phyloP scores from a whole-genome alignment of 2,329 filamentous ascomycete genomes.

The Hypomyces rosellus region DNA sequence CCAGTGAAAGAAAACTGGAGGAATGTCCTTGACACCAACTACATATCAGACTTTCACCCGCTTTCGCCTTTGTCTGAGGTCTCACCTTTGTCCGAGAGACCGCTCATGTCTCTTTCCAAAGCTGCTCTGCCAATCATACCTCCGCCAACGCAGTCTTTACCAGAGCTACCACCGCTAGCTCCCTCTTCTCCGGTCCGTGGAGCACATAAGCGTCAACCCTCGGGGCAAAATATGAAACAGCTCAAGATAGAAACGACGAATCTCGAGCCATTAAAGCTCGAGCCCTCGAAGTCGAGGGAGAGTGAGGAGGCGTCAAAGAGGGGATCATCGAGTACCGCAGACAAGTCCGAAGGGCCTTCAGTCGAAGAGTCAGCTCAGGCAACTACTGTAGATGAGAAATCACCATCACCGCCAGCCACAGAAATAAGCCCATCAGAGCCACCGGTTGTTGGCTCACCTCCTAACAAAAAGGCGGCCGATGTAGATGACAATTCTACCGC shows the following conservation, averaged over 20 bases:
- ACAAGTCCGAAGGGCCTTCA: slow-evolving; percentile 9
- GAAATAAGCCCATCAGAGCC: slow-evolving; percentile 24
- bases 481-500: slow-evolving; percentile 32
- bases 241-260: slow-evolving; percentile 77
- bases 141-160: slow-evolving; percentile 43
- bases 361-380: background rate
- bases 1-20: slow-evolving; percentile 1
- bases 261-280: slow-evolving; percentile 13
- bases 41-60: slow-evolving; percentile 43
- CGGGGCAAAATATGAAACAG: slow-evolving; percentile 72
- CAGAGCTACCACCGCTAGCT: slow-evolving; percentile 34
- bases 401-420: slow-evolving; percentile 21
- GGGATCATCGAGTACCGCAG: slow-evolving; percentile 1
- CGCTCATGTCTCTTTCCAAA: slow-evolving; percentile 18
- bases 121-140: slow-evolving; percentile 30
- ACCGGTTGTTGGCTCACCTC: slow-evolving; percentile 23
- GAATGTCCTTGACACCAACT: background rate
- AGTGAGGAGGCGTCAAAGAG: slow-evolving; percentile 4
- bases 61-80: slow-evolving; percentile 63
- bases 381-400: slow-evolving; percentile 7
- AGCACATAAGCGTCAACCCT: slow-evolving; percentile 71
- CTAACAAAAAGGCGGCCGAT: slow-evolving; percentile 27
- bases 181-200: slow-evolving; percentile 35
- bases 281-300: slow-evolving; percentile 13
- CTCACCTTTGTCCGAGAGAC: slow-evolving; percentile 62